Evolutionary conservation across 1,284 basidiomycete genomes (phyloP).

Genomic region (Garcileccinum viscosum): DNA sequence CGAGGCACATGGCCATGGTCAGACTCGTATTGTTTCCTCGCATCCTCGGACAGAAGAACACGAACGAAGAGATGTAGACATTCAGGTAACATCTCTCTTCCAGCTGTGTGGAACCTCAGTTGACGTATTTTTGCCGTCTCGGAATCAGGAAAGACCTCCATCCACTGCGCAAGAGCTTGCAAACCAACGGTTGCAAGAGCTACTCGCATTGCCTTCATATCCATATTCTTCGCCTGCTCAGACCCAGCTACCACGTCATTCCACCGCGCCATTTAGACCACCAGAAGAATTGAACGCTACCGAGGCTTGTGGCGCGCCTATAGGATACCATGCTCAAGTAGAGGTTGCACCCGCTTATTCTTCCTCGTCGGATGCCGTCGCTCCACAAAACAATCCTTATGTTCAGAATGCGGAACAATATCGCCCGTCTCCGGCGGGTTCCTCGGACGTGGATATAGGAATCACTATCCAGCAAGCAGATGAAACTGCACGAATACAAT

Average conservation of each 20-base stretch:
- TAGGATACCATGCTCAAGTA: conserved; percentile 8
- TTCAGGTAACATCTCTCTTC: conserved; percentile 8
- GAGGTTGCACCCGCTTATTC: conserved; percentile 10
- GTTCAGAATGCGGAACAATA: conserved; percentile 12
- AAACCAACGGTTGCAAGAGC: conserved; percentile 33
- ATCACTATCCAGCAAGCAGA: conserved; percentile 25
- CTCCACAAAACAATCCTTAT: conserved; percentile 12
- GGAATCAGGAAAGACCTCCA: conserved; percentile 9
- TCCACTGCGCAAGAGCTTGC: conserved; percentile 13
- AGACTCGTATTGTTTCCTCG: background rate
- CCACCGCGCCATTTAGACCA: background rate
- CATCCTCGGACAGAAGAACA: conserved; percentile 2
- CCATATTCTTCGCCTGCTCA: conserved; percentile 5
- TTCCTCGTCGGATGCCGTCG: conserved; percentile 1
- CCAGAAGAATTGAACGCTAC: conserved; percentile 3
- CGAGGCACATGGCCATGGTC: background rate
- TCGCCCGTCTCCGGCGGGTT: conserved; percentile 3
- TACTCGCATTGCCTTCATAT: conserved; percentile 26
- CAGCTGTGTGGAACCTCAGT: background rate
- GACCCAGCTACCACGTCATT: conserved; percentile 8
- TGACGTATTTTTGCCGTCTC: background rate
- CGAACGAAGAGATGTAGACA: conserved; percentile 7
- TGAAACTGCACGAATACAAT: conserved; percentile 15
- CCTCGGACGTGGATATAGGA: conserved; percentile 15
- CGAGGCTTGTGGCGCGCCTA: background rate